These are phyloP conservation scores for Lasiosphaeria hispida DNA, from an alignment of 495 filamentous ascomycete genomes.

Conservation along the genomic window DNA sequence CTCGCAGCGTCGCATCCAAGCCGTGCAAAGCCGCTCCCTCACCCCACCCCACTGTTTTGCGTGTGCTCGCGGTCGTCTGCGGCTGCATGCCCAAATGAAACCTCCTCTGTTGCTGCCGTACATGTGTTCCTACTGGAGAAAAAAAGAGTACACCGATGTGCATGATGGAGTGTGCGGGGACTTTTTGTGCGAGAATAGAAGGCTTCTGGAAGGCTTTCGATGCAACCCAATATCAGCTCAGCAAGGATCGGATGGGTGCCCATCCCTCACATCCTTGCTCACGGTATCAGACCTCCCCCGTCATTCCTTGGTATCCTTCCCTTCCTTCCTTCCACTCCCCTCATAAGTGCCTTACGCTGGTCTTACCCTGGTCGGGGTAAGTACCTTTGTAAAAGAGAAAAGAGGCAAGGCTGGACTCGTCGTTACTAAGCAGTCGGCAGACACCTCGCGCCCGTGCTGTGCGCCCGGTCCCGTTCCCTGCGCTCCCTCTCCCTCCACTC, in stretches of 20 bases:
- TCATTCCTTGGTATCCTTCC: background rate
- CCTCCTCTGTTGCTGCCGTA: background rate
- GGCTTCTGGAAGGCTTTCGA: conserved; percentile 1
- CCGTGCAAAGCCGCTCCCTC: too few species aligned
- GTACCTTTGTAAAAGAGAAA: background rate
- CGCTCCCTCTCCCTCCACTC: conserved; percentile 2
- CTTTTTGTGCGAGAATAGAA: conserved; percentile 3
- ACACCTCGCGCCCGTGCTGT: conserved; percentile 6
- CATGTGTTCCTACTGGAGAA: background rate
- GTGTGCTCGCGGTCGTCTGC: background rate
- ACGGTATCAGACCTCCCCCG: background rate
- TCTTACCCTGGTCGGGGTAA: too few species aligned
- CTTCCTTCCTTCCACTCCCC: too few species aligned
- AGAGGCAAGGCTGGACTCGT: background rate
- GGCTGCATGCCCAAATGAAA: conserved; percentile 6
- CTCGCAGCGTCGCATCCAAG: too few species aligned
- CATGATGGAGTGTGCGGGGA: background rate
- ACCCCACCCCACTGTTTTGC: background rate
- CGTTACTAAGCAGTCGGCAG: conserved; percentile 2
- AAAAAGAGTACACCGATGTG: background rate
- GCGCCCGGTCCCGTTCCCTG: background rate
- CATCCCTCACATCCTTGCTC: background rate
- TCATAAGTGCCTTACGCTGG: too few species aligned
- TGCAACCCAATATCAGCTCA: background rate
- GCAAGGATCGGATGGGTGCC: background rate